These are phyloP conservation scores for Luzula sylvatica DNA, from an alignment of 176 grass and related monocot species.

Conservation along the genomic window DNA sequence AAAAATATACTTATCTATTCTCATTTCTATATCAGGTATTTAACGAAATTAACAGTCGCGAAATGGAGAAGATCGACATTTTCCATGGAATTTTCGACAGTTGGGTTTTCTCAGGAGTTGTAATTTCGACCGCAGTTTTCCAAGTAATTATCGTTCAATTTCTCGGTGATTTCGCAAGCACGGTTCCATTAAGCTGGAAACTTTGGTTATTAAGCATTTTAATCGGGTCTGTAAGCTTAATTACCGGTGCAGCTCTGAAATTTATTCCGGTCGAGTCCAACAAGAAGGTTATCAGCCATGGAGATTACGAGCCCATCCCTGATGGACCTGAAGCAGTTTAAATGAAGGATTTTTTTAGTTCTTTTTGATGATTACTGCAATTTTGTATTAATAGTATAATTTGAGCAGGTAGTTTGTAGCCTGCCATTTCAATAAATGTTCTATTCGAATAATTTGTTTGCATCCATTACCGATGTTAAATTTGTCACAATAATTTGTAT, in stretches of 20 bases:
- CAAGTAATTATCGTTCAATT: constrained; percentile 75
- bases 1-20: neutral
- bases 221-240: constrained; percentile 48
- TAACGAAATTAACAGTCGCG: constrained; percentile 88
- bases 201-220: constrained; percentile 63
- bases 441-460: no score
- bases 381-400: constrained; percentile 8
- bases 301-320: constrained; percentile 59
- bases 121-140: constrained; percentile 44
- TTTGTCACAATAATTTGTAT: no score
- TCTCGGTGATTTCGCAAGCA: constrained; percentile 64
- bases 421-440: neutral
- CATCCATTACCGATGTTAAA: no score
- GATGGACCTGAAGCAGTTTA: no score
- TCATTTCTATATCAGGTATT: constrained; percentile 41
- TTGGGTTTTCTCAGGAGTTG: constrained; percentile 64
- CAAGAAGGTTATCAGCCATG: constrained; percentile 1
- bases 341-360: no score
- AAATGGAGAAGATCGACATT: constrained; percentile 97
- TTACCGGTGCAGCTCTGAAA: constrained; percentile 56
- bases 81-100: no score
- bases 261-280: constrained; percentile 20
- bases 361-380: neutral
- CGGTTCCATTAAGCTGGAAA: constrained; percentile 52
- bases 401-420: neutral